Evolutionary conservation across 2,329 filamentous ascomycete genomes (phyloP), one percentile per base, ranked within the genome.

Genomic region (Cladophialophora chaetospira): DNA sequence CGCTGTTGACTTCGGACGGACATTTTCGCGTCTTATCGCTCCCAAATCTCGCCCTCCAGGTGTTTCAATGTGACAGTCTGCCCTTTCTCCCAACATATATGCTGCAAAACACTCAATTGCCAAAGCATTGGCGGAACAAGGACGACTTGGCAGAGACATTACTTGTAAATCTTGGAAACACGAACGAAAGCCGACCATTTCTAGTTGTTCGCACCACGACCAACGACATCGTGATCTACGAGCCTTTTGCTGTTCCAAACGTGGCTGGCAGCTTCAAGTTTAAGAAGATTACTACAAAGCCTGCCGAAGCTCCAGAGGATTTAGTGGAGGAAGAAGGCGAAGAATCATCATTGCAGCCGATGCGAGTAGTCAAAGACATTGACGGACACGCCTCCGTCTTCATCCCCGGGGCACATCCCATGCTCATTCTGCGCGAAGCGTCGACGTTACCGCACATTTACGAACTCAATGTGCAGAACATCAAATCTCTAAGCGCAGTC

Each of bases 201-300:
- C 77, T 99, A 17, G 86, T 97, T 65, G 77, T 92, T 25, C 88
- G 93, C 48, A 90, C 90, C 46, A 80, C 83, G 8, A 87, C 84
- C 57, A 88, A 96, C 62, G 92, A 97, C 68, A 76, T 97, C 29
- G 88, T 88, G 9, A 82, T 97, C 43, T 99, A 97, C 70, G 86
- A 94, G 69, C 91, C 93, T 1, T 88, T 91, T 65, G 79, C 53
- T 2, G 46, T 51, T n/a, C 63, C 61, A 2, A 52, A 60, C 4
- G 56, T 61, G 9, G 47, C 53, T 8, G 63, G 64, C 26, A 52
- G 80, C 5, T 75, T 97, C 9, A 83, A 85, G 53, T 96, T 96
- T 72, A 79, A 87, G 53, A 96, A 96, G 71, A 13, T 78, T 81
- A 26, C 73, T 92, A 42, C 87, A 89, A 6, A 85, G 76, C 58